Conservation (phyloP, 1,139 yeast species). For the Geotrichum aggregatum region DNA sequence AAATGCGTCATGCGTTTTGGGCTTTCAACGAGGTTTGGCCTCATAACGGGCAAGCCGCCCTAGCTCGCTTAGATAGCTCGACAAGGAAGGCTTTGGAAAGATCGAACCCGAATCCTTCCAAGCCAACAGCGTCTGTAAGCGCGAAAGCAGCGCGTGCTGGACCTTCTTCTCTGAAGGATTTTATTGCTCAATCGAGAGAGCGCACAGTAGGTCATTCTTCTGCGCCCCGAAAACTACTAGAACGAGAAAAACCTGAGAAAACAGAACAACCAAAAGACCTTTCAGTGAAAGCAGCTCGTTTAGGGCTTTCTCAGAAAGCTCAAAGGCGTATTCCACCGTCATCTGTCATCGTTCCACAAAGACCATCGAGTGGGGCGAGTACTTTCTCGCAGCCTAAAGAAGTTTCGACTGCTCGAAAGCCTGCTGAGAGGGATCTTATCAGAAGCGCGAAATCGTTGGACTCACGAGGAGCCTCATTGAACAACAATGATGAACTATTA, state of each 20-base stretch:
- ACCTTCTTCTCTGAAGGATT: constrained; percentile 11
- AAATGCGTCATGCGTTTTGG: constrained; percentile 76
- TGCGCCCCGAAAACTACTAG: constrained; percentile 7
- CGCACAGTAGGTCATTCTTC: background rate
- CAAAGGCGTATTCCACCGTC: constrained; percentile 10
- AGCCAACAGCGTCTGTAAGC: background rate
- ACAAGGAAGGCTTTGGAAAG: constrained; percentile 55
- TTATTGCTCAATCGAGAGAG: constrained; percentile 14
- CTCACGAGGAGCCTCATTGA: background rate
- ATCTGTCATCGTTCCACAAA: background rate
- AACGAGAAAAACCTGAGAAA: constrained; percentile 5
- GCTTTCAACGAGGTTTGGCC: constrained; percentile 52
- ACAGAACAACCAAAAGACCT: constrained; percentile 10
- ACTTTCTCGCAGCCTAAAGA: background rate
- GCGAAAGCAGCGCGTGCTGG: constrained; percentile 6
- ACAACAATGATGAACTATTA: background rate
- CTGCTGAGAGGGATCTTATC: background rate
- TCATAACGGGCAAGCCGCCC: constrained; percentile 38
- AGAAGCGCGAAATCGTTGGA: background rate
- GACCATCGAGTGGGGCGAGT: background rate
- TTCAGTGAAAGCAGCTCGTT: constrained; percentile 10
- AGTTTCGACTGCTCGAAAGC: background rate
- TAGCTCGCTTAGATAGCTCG: constrained; percentile 44
- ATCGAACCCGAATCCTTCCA: constrained; percentile 36
- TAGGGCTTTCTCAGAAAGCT: constrained; percentile 17